phyloP scores from a whole-genome alignment of 306 rosid genomes.

The Malus fusca region DNA sequence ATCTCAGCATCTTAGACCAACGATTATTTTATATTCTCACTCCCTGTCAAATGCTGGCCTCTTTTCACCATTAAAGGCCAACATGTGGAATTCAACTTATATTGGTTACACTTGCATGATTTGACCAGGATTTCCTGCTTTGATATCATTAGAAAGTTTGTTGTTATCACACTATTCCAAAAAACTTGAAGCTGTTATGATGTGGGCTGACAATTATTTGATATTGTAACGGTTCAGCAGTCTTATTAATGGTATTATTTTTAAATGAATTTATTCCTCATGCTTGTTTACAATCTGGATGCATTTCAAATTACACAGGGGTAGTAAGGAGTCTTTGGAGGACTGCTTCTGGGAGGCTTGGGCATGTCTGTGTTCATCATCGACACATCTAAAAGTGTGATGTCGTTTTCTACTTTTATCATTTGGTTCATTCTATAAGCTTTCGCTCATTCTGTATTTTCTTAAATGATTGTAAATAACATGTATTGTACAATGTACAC shows the following conservation, averaged over 20 bases:
- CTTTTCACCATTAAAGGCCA: not conserved
- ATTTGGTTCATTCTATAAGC: not conserved
- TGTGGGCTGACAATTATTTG: not conserved
- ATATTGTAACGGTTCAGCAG: not conserved
- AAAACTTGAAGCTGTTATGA: not conserved
- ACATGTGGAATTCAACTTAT: not conserved
- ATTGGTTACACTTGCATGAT: not conserved
- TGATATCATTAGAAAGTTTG: not conserved
- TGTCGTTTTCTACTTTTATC: constrained; percentile 14
- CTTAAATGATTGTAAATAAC: constrained; percentile 7
- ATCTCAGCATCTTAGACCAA: not conserved
- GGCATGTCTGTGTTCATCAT: constrained; percentile 87
- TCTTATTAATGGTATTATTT: not conserved
- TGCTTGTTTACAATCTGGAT: constrained; percentile 27
- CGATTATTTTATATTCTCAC: not conserved
- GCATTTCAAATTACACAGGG: constrained; percentile 36
- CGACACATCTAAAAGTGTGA: constrained; percentile 79
- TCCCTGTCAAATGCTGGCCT: not conserved
- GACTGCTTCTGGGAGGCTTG: constrained; percentile 99
- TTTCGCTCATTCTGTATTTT: constrained; percentile 2
- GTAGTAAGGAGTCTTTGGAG: constrained; percentile 54
- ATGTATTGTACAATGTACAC: constrained; percentile 14
- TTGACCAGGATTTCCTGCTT: not conserved
- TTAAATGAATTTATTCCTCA: constrained; percentile 8
- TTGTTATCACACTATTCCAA: not conserved